Evolutionary conservation across 1,284 basidiomycete genomes (phyloP), one percentile per base, ranked within the genome.

Genomic region (Trichosporon ovoides): DNA sequence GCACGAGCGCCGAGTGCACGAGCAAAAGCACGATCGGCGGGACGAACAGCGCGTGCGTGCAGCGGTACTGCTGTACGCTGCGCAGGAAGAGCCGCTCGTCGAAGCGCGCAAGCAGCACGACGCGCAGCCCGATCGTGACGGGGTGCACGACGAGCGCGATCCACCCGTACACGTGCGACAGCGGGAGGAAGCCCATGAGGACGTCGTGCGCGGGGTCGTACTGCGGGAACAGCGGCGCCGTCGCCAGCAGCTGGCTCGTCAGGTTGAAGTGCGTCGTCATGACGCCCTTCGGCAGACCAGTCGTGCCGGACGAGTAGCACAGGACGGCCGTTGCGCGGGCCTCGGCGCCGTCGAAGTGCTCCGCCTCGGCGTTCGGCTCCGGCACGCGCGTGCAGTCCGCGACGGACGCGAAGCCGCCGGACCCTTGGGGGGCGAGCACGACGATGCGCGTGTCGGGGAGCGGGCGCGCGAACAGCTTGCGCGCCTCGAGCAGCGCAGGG

Each of bases 11-110:
- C 46, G 77, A 76, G 58, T 79, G 62, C 20, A 74, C 61, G 46
- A 78, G 59, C 18, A 70, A 66, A 20, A 95, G 84, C 2, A 92
- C 78, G 48, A 96, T 85, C 0, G 92, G 92, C 0, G 92, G 92
- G 0, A 94, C 92, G 46, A 94, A 81, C 6, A 90, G 77, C 0
- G 81, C 69, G 36, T 78, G 73, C 0, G 87, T 87, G 35, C 20
- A 24, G 51, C 35, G 51, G 35, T 36, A 52, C 20, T 24, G 37
- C 22, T 52, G 35, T 3, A 52, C 35, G 51, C 36, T 38, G n/a
- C 22, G n/a, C 22, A 48, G 43, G 43, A 48, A 48, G 14, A 12
- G 22, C 11, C 65, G 62, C 40, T 75, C 72, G 22, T 72, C 70
- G 73, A 91, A 94, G 16, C 83, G 83, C 0, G 84, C 79, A 68